Base-by-base conservation (phyloP, 768 basidiomycete species). In the Amanita jacksonii region DNA sequence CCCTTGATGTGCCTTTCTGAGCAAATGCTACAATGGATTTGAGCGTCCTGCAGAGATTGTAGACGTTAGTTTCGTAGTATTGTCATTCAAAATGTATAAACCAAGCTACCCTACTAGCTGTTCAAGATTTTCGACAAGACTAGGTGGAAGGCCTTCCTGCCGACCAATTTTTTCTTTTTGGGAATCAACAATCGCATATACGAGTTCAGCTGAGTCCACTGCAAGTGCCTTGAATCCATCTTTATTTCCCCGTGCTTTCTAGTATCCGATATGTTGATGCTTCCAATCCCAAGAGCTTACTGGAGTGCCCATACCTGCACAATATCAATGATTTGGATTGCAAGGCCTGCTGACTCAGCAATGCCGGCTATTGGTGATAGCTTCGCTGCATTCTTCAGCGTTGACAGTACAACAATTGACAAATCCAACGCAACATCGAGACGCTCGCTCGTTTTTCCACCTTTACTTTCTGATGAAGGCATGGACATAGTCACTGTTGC, bases 141-240 rank as follows among this genome's bases (percentile, higher is more conserved):
- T 24, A 12, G 20, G 13, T 16, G 43, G 23, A 12, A 34, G 33
- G 15, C 36, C 43, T 36, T 38, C 36, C 20, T 20, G 16, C 9
- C 20, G 25, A n/a, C n/a, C n/a, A 34, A 18, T 27, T 23, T 28
- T 22, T 2, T 44, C 25, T 19, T 30, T 36, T 13, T 36, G 33
- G 10, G 37, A 27, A 28, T 36, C 19, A n/a, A 45, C 15, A 13
- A 47, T 38, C 22, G 34, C 40, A 34, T 47, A 47, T 27, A 47
- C 38, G 20, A 47, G 22, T 24, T 47, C 46, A 12, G 27, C 23
- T 22, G 40, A 38, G 16, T 47, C 46, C 4, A 34, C 46, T 27
- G 38, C 38, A n/a, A 47, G 46, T 13, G 20, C 18, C 13, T 24
- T 25, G 19, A 34, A 47, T 9, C 25, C 46, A 2, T 34, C 38